Percentiles rank a stretch among this genome's conserved stretches.
These are phyloP conservation scores for Backusella tuberculispora DNA, from an alignment of 192 early-diverging fungal genomes.

Conservation along the genomic window DNA sequence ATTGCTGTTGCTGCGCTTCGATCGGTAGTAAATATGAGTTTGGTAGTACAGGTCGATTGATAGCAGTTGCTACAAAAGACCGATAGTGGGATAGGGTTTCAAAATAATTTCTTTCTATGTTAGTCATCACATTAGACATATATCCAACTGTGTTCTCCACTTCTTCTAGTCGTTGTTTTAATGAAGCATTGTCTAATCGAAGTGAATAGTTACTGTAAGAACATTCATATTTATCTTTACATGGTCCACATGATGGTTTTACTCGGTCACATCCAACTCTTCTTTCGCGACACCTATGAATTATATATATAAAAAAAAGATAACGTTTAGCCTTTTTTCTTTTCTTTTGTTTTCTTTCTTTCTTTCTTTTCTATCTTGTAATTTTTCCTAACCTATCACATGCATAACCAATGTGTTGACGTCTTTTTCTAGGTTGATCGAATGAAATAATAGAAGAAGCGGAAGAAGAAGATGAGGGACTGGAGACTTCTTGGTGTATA, in stretches of 20 bases:
- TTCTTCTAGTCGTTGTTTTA: not conserved
- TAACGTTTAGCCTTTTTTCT: too few relatives aligned
- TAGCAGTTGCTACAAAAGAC: not conserved
- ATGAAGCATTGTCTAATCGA: not conserved
- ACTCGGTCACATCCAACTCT: slow-evolving; percentile 26
- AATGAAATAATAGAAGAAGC: not conserved
- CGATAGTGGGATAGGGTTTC: not conserved
- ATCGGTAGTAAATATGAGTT: too few relatives aligned
- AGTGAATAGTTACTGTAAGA: not conserved
- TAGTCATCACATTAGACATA: not conserved
- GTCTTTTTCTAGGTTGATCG: not conserved
- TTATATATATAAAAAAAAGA: too few relatives aligned
- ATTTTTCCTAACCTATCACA: slow-evolving; percentile 22
- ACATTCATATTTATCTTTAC: slow-evolving; percentile 20
- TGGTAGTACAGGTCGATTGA: not conserved
- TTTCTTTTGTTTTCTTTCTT: not conserved
- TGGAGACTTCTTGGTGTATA: not conserved
- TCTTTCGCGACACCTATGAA: slow-evolving; percentile 25
- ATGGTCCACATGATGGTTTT: slow-evolving; percentile 19
- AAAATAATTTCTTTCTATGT: not conserved
- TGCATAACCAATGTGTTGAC: slow-evolving; percentile 22
- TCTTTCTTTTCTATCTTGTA: not conserved
- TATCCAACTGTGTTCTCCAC: not conserved
- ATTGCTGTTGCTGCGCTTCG: not conserved
- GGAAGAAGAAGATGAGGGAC: not conserved